phyloP scores from a whole-genome alignment of 2,329 filamentous ascomycete genomes.

The Leptodontidium sp. region DNA sequence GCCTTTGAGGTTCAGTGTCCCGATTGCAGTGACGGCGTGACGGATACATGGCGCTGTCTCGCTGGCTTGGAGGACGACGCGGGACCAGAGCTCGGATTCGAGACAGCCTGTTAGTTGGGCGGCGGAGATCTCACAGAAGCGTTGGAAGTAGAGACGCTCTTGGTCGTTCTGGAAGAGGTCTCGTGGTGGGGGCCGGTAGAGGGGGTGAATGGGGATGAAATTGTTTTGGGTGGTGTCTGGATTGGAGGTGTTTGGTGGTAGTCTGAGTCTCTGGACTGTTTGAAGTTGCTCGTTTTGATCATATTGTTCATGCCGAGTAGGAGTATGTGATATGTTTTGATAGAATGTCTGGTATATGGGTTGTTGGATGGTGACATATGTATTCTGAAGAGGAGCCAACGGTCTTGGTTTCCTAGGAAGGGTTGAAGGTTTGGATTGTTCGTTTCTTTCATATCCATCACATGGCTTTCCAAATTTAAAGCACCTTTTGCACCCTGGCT shows the following conservation, averaged over 20 bases:
- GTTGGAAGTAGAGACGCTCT: slow-evolving; percentile 34
- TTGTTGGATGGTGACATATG: slow-evolving; percentile 4
- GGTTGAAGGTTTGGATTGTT: neutral
- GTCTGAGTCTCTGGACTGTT: neutral
- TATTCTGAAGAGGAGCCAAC: neutral
- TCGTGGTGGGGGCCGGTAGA: neutral
- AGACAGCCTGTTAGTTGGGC: slow-evolving; percentile 27
- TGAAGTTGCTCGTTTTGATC: neutral
- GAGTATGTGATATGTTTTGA: neutral
- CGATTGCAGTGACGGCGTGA: slow-evolving; percentile 34
- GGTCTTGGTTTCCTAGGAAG: neutral
- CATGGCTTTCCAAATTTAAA: neutral
- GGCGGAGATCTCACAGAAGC: slow-evolving; percentile 30
- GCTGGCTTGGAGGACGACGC: slow-evolving; percentile 30
- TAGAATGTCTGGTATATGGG: neutral
- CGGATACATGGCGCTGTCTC: slow-evolving; percentile 29
- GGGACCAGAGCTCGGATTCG: slow-evolving; percentile 28
- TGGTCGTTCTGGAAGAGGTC: slow-evolving; percentile 24
- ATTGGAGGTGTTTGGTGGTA: neutral
- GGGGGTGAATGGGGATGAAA: neutral
- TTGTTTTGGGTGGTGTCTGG: neutral
- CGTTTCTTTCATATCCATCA: neutral
- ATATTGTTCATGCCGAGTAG: neutral
- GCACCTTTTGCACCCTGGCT: slow-evolving; percentile 2
- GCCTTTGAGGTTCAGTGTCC: slow-evolving; percentile 23